These are phyloP conservation scores for Aspergillus hancockii DNA, from an alignment of 495 filamentous ascomycete genomes.

Conservation along the genomic window DNA sequence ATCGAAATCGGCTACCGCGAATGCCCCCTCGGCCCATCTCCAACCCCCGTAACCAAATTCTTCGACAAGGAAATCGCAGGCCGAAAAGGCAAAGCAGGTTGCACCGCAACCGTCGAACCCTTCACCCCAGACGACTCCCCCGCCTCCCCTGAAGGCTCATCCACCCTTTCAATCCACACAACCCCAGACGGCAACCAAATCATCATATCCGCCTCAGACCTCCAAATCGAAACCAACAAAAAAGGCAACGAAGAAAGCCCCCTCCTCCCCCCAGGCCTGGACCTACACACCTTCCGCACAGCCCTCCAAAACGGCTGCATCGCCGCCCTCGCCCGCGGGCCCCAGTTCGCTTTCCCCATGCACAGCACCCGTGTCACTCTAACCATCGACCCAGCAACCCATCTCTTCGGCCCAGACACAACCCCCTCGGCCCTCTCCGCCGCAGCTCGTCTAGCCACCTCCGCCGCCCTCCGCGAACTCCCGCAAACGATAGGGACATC, in stretches of 20 bases:
- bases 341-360: constrained; percentile 73
- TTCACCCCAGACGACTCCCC: constrained; percentile 37
- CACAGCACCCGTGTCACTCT: constrained; percentile 68
- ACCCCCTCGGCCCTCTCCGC: constrained; percentile 75
- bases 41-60: constrained; percentile 53
- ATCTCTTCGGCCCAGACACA: constrained; percentile 67
- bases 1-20: constrained; percentile 97
- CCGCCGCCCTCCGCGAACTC: constrained; percentile 60
- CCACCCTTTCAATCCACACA: constrained; percentile 30
- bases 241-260: constrained; percentile 40
- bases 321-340: constrained; percentile 85
- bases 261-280: constrained; percentile 58
- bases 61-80: constrained; percentile 82
- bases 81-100: constrained; percentile 74
- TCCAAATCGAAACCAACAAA: constrained; percentile 40
- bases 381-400: constrained; percentile 61
- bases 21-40: constrained; percentile 57
- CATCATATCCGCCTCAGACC: constrained; percentile 50
- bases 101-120: constrained; percentile 66
- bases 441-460: constrained; percentile 72
- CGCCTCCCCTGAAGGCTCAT: constrained; percentile 15
- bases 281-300: constrained; percentile 56
- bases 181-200: constrained; percentile 58
- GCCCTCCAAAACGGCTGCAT: constrained; percentile 75
- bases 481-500: constrained; percentile 44